These are phyloP conservation scores for Drosera capensis DNA, from an alignment of 148 eudicot species.

Conservation along the genomic window DNA sequence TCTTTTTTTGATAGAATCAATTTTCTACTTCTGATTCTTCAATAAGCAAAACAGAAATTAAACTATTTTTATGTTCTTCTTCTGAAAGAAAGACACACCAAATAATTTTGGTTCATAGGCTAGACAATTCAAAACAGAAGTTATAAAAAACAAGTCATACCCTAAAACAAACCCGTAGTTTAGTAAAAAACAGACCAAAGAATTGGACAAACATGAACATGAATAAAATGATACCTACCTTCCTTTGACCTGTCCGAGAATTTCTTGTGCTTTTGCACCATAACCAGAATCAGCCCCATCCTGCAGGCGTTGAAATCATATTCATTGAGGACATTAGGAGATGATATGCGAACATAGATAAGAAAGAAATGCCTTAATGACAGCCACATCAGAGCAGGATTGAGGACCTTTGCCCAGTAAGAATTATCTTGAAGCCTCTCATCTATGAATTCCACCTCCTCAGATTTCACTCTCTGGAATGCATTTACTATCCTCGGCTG, in stretches of 20 bases:
- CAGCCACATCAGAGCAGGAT: neutral
- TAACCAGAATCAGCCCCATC: slow-evolving; percentile 83
- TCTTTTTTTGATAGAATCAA: too few relatives aligned
- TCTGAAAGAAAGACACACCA: too few relatives aligned
- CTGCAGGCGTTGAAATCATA: slow-evolving; percentile 16
- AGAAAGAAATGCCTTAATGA: neutral
- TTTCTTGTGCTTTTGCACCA: slow-evolving; percentile 94
- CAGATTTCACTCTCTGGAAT: slow-evolving; percentile 77
- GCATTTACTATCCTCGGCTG: slow-evolving; percentile 68
- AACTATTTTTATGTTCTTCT: too few relatives aligned
- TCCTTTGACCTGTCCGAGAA: slow-evolving; percentile 86
- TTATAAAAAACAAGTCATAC: too few relatives aligned
- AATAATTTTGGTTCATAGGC: too few relatives aligned
- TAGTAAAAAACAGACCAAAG: neutral
- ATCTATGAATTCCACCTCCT: slow-evolving; percentile 60
- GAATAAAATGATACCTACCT: slow-evolving; percentile 45
- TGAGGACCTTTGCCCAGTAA: slow-evolving; percentile 86
- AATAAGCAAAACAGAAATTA: too few relatives aligned
- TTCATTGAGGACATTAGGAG: neutral
- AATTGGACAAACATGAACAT: too few relatives aligned
- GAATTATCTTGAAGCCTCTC: slow-evolving; percentile 84
- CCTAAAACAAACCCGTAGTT: neutral
- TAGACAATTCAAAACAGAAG: too few relatives aligned
- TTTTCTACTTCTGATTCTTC: too few relatives aligned
- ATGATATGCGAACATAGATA: neutral